phyloP scores from a whole-genome alignment of 177 flowering plant genomes.

The Tripterygium wilfordii region DNA sequence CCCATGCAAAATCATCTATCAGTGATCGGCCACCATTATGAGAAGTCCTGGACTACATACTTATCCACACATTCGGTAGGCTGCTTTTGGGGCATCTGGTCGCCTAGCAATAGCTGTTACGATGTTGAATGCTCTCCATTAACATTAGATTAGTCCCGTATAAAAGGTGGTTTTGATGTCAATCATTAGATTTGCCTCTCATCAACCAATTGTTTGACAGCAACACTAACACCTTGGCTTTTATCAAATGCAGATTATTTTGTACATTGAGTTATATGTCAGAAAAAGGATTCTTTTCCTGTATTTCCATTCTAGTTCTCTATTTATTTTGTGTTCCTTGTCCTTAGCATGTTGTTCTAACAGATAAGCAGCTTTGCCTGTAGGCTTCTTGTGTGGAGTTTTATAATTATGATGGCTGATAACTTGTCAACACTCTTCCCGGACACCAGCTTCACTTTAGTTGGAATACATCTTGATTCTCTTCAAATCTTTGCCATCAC shows the following conservation, averaged over 20 bases:
- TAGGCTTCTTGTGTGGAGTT: slow-evolving; percentile 59
- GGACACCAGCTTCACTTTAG: slow-evolving; percentile 24
- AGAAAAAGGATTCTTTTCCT: slow-evolving; percentile 18
- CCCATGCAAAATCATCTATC: slow-evolving; percentile 10
- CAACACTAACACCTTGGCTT: slow-evolving; percentile 13
- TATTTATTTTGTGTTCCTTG: neutral
- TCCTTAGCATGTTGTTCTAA: too few species aligned
- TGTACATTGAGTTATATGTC: slow-evolving; percentile 63
- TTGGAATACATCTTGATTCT: slow-evolving; percentile 36
- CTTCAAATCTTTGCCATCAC: slow-evolving; percentile 41
- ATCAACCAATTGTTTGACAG: neutral
- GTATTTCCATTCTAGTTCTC: neutral
- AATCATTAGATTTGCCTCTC: neutral
- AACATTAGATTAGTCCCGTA: too few species aligned
- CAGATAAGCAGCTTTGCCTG: neutral
- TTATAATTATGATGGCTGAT: slow-evolving; percentile 59
- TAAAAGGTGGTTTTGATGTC: too few species aligned
- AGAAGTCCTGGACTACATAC: slow-evolving; percentile 51
- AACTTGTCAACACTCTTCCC: slow-evolving; percentile 65
- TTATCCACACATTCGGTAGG: slow-evolving; percentile 81
- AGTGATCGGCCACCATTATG: slow-evolving; percentile 18
- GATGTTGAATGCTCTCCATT: too few species aligned
- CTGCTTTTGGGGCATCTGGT: slow-evolving; percentile 65
- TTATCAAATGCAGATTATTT: slow-evolving; percentile 44
- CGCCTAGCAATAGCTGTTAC: slow-evolving; percentile 55